These are phyloP conservation scores for Thermothielavioides terrestris DNA, from an alignment of 495 filamentous ascomycete species.

Conservation along the genomic window DNA sequence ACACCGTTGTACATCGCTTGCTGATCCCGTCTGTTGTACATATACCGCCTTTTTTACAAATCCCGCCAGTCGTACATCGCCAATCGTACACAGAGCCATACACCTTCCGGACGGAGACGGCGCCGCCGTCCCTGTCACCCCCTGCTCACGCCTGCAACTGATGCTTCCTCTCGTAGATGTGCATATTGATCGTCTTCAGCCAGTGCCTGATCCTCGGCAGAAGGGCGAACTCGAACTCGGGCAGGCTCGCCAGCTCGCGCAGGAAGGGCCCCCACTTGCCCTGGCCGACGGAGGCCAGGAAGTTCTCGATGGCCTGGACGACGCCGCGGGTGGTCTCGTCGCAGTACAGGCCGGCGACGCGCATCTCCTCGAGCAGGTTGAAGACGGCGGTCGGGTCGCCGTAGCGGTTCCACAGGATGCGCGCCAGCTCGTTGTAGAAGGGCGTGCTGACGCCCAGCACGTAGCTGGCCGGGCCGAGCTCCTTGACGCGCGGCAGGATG, in stretches of 20 bases:
- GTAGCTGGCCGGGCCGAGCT: slow-evolving; percentile 59
- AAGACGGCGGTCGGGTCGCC: slow-evolving; percentile 53
- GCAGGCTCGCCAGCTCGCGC: slow-evolving; percentile 28
- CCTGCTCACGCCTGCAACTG: neutral
- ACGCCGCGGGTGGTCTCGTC: slow-evolving; percentile 49
- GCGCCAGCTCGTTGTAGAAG: slow-evolving; percentile 67
- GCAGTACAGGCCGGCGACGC: slow-evolving; percentile 54
- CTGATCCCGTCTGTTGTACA: neutral
- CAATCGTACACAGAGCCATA: neutral
- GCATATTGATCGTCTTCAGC: slow-evolving; percentile 10
- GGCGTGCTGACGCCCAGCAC: slow-evolving; percentile 62
- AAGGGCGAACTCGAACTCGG: slow-evolving; percentile 29
- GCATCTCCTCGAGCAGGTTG: slow-evolving; percentile 68
- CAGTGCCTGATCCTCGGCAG: slow-evolving; percentile 17
- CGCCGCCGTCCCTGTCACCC: too few relatives aligned
- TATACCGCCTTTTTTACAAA: too few relatives aligned
- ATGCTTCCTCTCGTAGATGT: slow-evolving; percentile 14
- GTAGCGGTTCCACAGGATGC: slow-evolving; percentile 54
- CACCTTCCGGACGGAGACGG: neutral
- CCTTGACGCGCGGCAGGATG: slow-evolving; percentile 61
- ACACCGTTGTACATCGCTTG: neutral
- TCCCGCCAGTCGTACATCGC: too few relatives aligned
- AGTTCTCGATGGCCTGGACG: slow-evolving; percentile 28
- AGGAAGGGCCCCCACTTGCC: slow-evolving; percentile 25
- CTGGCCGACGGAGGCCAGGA: slow-evolving; percentile 1